Percentiles rank a stretch among this genome's conserved stretches.
phyloP scores from a whole-genome alignment of 768 basidiomycete genomes.

The Tephrocybe rancida region DNA sequence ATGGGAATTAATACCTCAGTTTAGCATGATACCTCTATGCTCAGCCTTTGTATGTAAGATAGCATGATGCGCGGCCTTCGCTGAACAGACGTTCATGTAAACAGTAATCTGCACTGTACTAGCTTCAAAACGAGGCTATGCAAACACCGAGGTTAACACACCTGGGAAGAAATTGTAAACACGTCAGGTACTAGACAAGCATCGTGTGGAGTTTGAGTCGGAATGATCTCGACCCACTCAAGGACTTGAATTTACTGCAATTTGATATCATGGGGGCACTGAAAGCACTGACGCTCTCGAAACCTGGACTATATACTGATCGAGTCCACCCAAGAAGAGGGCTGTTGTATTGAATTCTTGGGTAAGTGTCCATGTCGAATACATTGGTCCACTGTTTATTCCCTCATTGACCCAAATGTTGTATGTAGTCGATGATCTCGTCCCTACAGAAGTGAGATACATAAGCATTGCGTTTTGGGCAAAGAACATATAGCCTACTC shows the following conservation, averaged over 20 bases:
- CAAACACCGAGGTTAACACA: too few species aligned
- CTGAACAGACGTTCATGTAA: too few species aligned
- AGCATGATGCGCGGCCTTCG: too few species aligned
- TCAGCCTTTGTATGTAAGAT: too few species aligned
- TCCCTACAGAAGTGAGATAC: conserved; percentile 32
- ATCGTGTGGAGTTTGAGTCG: background rate
- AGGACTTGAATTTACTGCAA: conserved; percentile 45
- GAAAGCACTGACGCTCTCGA: conserved; percentile 46
- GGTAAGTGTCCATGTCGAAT: conserved; percentile 43
- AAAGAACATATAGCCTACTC: conserved; percentile 20
- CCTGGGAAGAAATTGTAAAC: background rate
- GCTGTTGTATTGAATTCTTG: conserved; percentile 40
- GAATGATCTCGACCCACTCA: conserved; percentile 44
- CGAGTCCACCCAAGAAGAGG: conserved; percentile 48
- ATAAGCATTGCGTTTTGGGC: background rate
- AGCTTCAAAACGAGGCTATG: too few species aligned
- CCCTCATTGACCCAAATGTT: conserved; percentile 52
- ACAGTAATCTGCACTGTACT: too few species aligned
- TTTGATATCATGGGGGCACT: conserved; percentile 50
- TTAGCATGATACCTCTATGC: background rate
- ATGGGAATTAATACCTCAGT: conserved; percentile 12
- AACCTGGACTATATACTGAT: conserved; percentile 44
- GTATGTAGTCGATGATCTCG: conserved; percentile 47
- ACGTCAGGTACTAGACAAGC: background rate
- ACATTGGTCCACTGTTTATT: conserved; percentile 61